phyloP scores from a whole-genome alignment of 139 green algal species.

The Coelastrella sp. region DNA sequence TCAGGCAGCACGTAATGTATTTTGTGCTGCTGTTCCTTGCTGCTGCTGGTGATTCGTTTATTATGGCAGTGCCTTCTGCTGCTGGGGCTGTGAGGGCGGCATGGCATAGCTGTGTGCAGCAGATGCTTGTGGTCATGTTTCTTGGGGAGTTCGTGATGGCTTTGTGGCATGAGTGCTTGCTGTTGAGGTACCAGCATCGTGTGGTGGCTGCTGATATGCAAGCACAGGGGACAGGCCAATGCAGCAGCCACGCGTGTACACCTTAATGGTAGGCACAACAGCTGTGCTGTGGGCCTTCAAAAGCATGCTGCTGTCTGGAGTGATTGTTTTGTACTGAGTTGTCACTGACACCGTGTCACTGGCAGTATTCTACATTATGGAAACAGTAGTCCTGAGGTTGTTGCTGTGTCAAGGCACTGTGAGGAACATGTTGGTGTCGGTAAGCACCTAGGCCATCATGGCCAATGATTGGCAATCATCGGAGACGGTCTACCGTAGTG shows the following conservation, averaged over 20 bases:
- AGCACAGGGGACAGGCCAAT: background rate
- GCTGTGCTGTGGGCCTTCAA: background rate
- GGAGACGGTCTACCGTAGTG: too few species aligned
- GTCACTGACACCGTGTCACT: too few species aligned
- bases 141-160: background rate
- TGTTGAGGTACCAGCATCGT: background rate
- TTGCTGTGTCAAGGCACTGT: too few species aligned
- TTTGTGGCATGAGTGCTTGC: background rate
- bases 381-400: too few species aligned
- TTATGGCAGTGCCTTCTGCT: constrained; percentile 9
- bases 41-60: constrained; percentile 20
- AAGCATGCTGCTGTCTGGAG: background rate
- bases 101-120: constrained; percentile 22
- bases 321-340: too few species aligned
- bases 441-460: too few species aligned
- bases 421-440: too few species aligned
- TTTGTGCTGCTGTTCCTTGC: constrained; percentile 17
- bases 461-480: too few species aligned
- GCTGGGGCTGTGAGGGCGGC: background rate
- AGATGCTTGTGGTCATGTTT: background rate
- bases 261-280: too few species aligned
- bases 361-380: too few species aligned
- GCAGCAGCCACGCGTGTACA: too few species aligned
- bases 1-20: constrained; percentile 7
- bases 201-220: background rate